These are phyloP conservation scores for Starmerella scarabaei DNA, from an alignment of 805 yeast species.

Conservation along the genomic window DNA sequence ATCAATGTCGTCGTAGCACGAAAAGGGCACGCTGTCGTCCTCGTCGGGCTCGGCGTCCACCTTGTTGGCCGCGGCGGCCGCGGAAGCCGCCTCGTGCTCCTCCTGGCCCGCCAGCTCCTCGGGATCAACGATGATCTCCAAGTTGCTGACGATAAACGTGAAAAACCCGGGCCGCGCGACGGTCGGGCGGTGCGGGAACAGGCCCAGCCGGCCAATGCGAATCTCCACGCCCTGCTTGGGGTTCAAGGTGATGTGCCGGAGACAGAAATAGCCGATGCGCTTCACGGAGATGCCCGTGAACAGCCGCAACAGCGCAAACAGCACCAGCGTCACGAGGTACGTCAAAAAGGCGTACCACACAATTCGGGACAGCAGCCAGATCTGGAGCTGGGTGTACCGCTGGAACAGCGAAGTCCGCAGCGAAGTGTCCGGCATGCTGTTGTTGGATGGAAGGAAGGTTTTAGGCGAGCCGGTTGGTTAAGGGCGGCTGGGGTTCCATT, in stretches of 20 bases:
- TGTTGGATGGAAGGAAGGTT: background rate
- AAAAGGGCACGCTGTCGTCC: background rate
- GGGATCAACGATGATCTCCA: conserved; percentile 26
- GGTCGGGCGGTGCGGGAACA: conserved; percentile 30
- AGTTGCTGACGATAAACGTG: conserved; percentile 24
- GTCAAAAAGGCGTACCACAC: conserved; percentile 15
- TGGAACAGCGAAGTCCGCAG: conserved; percentile 16
- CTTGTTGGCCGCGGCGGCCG: background rate
- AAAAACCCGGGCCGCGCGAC: conserved; percentile 32
- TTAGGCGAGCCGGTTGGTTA: too few species aligned
- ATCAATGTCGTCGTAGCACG: background rate
- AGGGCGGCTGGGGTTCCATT: background rate
- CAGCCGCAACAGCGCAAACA: conserved; percentile 30
- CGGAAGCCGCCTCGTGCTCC: background rate
- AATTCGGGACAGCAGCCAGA: conserved; percentile 19
- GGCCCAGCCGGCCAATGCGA: conserved; percentile 27
- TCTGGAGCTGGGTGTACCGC: conserved; percentile 19
- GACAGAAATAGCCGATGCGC: conserved; percentile 31
- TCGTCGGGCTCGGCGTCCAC: background rate
- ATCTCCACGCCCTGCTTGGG: conserved; percentile 28
- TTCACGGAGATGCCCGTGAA: conserved; percentile 32
- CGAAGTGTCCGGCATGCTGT: conserved; percentile 3
- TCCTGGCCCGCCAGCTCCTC: conserved; percentile 9
- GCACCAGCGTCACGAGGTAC: conserved; percentile 27
- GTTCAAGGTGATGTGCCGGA: conserved; percentile 28